Percentiles rank a stretch among this genome's conserved stretches.
Evolutionary conservation across 208 protist species (phyloP).

Genomic region (Trypanosoma lewisi): DNA sequence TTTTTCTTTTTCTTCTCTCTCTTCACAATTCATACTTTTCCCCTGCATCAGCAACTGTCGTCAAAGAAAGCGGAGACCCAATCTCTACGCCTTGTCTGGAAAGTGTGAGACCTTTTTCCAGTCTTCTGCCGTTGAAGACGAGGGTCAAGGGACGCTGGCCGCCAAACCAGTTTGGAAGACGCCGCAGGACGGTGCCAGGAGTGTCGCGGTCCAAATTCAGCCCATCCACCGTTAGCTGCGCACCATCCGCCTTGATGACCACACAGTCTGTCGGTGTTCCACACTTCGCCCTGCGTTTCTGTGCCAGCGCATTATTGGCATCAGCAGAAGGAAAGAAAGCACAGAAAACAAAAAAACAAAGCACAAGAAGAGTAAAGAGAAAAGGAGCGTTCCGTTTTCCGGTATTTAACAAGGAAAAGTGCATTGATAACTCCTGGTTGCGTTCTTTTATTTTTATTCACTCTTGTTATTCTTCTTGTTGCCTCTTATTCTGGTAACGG

Average conservation of each 20-base stretch:
- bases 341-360: no score
- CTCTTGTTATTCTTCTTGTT: background rate
- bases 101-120: constrained; percentile 11
- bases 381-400: background rate
- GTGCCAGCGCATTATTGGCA: background rate
- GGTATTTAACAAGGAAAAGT: background rate
- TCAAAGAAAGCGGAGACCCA: constrained; percentile 12
- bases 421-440: no score
- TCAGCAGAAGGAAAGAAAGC: background rate
- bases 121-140: constrained; percentile 13
- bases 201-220: constrained; percentile 26
- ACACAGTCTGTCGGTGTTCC: constrained; percentile 8
- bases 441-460: background rate
- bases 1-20: no score
- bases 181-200: constrained; percentile 13
- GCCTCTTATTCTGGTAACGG: no score
- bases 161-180: constrained; percentile 33
- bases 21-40: background rate
- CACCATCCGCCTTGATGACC: background rate
- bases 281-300: constrained; percentile 9
- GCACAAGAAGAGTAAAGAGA: no score
- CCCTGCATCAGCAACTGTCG: background rate
- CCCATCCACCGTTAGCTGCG: constrained; percentile 20
- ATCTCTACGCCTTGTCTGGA: constrained; percentile 19
- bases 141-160: constrained; percentile 19